Base-by-base conservation (phyloP, 176 grass and related monocot species). In the Hsuehochloa calcarea region DNA sequence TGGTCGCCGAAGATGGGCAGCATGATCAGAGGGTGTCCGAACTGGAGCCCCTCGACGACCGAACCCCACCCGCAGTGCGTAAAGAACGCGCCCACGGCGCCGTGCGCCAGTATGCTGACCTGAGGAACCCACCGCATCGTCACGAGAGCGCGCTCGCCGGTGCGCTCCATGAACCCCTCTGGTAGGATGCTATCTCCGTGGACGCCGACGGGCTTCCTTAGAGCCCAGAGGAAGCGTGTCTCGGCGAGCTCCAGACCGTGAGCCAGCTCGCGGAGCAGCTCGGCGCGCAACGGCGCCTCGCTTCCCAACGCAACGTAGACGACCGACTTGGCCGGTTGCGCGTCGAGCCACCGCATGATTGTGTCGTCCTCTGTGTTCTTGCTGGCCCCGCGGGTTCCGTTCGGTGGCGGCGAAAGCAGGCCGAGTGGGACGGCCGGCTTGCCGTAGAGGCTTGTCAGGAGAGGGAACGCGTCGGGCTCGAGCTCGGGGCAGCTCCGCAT, bases 21-120 rank as follows among this genome's bases (percentile, higher is more conserved):
- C 80, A 87, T 83, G 35, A 91, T 65, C 13, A 87, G 15, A 1
- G 89, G 92, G 1, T 79, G 84, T 20, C 92, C 84, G 50, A 85
- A 89, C 4, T 26, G 45, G 3, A 94, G 46, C 20, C 69, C 78
- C 35, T 94, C 92, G 20, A 91, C 31, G 12, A 59, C 25, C 6
- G 92, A 89, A 20, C 77, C 75, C 80, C 84, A 91, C 0, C 90
- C 89, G 54, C 92, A 91, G 78, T 88, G 89, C 3, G 89, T 88
- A n/a, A 88, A 10, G 88, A 94, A 94, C 5, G 58, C 89, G 55
- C 76, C 70, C 5, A 91, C 64, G 0, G 86, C 85, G 12, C 4
- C 22, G 26, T 91, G 89, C 6, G 70, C 59, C 27, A 89, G 66
- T 23, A 94, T 34, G 11, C 52, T 43, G 34, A 83, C 56, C 31